Conservation (phyloP, 2,329 filamentous ascomycete genomes). For the Ilyonectria destructans region DNA sequence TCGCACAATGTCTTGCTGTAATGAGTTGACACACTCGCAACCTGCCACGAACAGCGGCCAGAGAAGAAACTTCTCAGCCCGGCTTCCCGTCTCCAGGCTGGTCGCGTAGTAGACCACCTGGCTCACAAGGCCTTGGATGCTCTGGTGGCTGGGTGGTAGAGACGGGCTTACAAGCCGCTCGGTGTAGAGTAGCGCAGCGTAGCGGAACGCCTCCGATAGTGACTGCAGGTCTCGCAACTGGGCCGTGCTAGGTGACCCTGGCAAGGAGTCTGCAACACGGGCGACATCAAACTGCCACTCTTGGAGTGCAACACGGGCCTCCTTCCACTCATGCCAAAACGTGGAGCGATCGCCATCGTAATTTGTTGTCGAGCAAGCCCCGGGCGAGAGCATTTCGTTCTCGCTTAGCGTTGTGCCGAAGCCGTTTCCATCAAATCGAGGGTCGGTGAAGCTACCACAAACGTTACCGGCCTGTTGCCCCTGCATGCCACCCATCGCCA, state of each 20-base stretch:
- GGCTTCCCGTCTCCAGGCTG: conserved; percentile 80
- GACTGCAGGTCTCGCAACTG: conserved; percentile 84
- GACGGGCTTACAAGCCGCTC: conserved; percentile 87
- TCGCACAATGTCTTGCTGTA: conserved; percentile 85
- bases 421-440: conserved; percentile 78
- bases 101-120: conserved; percentile 89
- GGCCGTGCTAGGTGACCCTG: conserved; percentile 66
- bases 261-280: conserved; percentile 67
- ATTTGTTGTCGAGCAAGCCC: conserved; percentile 60
- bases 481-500: conserved; percentile 43
- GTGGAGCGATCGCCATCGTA: conserved; percentile 73
- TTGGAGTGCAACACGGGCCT: conserved; percentile 82
- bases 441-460: conserved; percentile 61
- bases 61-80: conserved; percentile 88
- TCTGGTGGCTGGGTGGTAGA: conserved; percentile 80
- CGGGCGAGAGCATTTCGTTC: conserved; percentile 65
- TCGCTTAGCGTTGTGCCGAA: conserved; percentile 72
- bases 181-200: conserved; percentile 90
- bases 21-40: conserved; percentile 87
- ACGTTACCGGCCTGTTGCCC: conserved; percentile 50
- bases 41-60: conserved; percentile 95
- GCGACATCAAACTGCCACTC: conserved; percentile 83
- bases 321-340: conserved; percentile 93
- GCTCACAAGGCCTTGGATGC: conserved; percentile 87
- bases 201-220: conserved; percentile 92